Evolutionary conservation across 2,329 filamentous ascomycete species (phyloP).

Genomic region (Tolypocladium ovalisporum): DNA sequence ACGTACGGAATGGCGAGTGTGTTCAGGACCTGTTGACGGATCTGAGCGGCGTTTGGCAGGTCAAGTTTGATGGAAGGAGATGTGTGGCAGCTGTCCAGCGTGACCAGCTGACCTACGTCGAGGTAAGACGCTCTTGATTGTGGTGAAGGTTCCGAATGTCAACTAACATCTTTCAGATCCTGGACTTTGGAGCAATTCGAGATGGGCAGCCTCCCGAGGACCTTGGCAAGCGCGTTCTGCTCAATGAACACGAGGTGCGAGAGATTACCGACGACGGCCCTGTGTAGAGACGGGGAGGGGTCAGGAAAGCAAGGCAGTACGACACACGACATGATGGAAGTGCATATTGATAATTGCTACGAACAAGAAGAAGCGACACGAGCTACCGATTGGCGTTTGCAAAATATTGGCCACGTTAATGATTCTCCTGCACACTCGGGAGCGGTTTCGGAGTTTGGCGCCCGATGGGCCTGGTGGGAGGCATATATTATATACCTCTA

Average conservation of each 20-base stretch:
- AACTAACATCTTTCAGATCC: conserved; percentile 49
- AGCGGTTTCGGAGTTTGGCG: neutral
- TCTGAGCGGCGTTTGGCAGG: conserved; percentile 96
- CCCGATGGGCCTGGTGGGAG: neutral
- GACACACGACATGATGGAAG: conserved; percentile 1
- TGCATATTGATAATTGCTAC: conserved; percentile 2
- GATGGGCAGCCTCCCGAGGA: conserved; percentile 72
- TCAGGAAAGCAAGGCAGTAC: neutral
- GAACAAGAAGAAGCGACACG: neutral
- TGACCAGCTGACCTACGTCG: conserved; percentile 85
- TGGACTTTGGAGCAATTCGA: conserved; percentile 90
- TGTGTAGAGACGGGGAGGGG: neutral
- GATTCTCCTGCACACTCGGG: neutral
- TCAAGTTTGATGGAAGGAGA: conserved; percentile 89
- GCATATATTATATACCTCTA: conserved; percentile 1
- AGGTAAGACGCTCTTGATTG: conserved; percentile 49
- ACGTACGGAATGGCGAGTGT: conserved; percentile 83
- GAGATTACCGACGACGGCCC: conserved; percentile 35
- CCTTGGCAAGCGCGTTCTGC: conserved; percentile 67
- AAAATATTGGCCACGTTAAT: neutral
- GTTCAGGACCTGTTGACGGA: conserved; percentile 88
- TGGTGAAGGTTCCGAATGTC: neutral
- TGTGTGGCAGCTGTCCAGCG: conserved; percentile 96
- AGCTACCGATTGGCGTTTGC: neutral
- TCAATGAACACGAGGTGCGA: conserved; percentile 45